Evolutionary conservation across 202 grass and related monocot species (phyloP).

Genomic region (Carex arenaria): DNA sequence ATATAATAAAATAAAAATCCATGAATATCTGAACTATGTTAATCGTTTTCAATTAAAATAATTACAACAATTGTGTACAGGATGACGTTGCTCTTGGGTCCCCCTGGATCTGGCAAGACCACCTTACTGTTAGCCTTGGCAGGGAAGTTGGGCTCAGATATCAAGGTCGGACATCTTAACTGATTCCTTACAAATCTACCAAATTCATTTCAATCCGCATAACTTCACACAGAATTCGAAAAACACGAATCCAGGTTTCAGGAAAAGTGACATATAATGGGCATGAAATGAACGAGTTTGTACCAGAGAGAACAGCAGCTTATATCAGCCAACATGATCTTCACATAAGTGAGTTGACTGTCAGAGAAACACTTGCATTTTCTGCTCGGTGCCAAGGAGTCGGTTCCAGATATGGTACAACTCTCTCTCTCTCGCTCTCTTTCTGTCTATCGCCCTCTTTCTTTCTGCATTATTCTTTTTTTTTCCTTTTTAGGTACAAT

Average conservation of each 20-base stretch:
- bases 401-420: slow-evolving; percentile 18
- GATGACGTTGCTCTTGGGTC: slow-evolving; percentile 31
- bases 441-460: background rate
- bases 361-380: slow-evolving; percentile 32
- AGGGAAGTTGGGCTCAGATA: slow-evolving; percentile 8
- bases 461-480: background rate
- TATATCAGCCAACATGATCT: slow-evolving; percentile 36
- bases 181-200: background rate
- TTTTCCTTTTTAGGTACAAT: background rate
- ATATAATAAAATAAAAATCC: too few relatives aligned
- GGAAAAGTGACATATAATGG: slow-evolving; percentile 32
- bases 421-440: background rate
- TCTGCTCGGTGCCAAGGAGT: slow-evolving; percentile 33
- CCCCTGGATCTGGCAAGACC: slow-evolving; percentile 85
- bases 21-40: background rate
- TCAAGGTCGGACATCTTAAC: background rate
- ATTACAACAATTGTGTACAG: background rate
- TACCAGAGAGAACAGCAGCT: slow-evolving; percentile 28
- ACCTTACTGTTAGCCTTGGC: slow-evolving; percentile 50
- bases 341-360: slow-evolving; percentile 30
- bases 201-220: background rate
- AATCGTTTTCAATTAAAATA: background rate
- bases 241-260: slow-evolving; percentile 7
- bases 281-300: slow-evolving; percentile 30
- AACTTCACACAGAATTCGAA: background rate